A percentile compares a stretch with the other conserved stretches of the same genome.
These are phyloP conservation scores for Penstemon barbatus DNA, from an alignment of 257 asterid genomes.

Conservation along the genomic window DNA sequence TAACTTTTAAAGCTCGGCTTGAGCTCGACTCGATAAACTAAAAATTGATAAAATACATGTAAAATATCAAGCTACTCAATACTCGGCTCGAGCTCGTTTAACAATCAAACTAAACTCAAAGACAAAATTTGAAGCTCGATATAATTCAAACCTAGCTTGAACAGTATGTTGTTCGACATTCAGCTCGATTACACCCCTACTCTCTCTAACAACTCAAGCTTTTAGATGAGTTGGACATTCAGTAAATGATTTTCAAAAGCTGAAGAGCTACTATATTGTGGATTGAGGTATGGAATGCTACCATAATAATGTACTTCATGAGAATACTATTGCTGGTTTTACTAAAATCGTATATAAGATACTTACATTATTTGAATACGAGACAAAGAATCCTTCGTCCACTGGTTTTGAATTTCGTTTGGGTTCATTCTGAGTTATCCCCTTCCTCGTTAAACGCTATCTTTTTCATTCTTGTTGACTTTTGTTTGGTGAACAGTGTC, in stretches of 20 bases:
- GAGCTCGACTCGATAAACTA: too few relatives aligned
- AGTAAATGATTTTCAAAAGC: neutral
- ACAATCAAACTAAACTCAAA: too few relatives aligned
- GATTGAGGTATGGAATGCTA: neutral
- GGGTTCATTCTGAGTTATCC: neutral
- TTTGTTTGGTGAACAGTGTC: slow-evolving; percentile 56
- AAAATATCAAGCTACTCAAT: too few relatives aligned
- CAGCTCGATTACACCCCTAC: too few relatives aligned
- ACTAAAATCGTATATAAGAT: neutral
- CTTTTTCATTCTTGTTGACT: slow-evolving; percentile 3
- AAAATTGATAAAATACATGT: too few relatives aligned
- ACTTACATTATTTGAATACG: neutral
- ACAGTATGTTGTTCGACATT: too few relatives aligned
- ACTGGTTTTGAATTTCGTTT: neutral
- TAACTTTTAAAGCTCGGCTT: too few relatives aligned
- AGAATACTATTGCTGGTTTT: neutral
- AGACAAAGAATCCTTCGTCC: neutral
- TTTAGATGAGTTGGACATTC: too few relatives aligned
- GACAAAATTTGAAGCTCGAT: too few relatives aligned
- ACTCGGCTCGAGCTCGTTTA: too few relatives aligned
- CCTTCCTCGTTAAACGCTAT: slow-evolving; percentile 18
- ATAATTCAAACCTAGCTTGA: too few relatives aligned
- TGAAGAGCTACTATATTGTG: neutral
- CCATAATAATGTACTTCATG: neutral
- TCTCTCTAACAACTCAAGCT: too few relatives aligned